Evolutionary conservation across 2,329 filamentous ascomycete genomes (phyloP).

Genomic region (Drechslera avenae): DNA sequence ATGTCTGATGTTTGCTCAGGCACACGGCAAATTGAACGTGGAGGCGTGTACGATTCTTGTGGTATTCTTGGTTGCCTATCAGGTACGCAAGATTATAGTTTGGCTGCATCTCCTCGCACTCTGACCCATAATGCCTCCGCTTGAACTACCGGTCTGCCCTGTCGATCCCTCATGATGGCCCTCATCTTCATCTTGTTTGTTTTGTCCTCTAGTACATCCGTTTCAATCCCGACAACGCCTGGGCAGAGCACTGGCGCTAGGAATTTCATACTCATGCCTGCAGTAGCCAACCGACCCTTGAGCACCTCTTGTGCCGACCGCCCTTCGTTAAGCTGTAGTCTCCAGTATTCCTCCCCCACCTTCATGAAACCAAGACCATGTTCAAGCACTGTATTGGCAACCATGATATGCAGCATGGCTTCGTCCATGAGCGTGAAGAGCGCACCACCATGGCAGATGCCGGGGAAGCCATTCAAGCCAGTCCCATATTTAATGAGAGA

Average conservation of each 20-base stretch:
- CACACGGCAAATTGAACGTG: background rate
- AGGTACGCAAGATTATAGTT: conserved; percentile 14
- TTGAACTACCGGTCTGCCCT: conserved; percentile 27
- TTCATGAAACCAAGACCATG: conserved; percentile 10
- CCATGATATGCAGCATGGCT: conserved; percentile 44
- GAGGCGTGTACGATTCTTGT: background rate
- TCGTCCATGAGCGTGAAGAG: conserved; percentile 72
- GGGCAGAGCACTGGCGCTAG: conserved; percentile 31
- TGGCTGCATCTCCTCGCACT: conserved; percentile 22
- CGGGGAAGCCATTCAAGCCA: conserved; percentile 67
- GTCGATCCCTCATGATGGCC: conserved; percentile 31
- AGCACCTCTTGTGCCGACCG: conserved; percentile 19
- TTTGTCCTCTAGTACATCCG: conserved; percentile 25
- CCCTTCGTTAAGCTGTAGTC: conserved; percentile 10
- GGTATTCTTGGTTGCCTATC: background rate
- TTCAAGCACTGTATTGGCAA: conserved; percentile 21
- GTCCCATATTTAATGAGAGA: conserved; percentile 27
- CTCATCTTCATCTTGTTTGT: conserved; percentile 28
- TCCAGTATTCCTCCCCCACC: conserved; percentile 8
- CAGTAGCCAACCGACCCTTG: conserved; percentile 28
- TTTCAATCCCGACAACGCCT: conserved; percentile 33
- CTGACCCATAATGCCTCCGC: conserved; percentile 30
- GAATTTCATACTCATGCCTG: conserved; percentile 29
- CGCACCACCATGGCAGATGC: conserved; percentile 70
- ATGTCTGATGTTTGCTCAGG: no score